Evolutionary conservation across 768 basidiomycete genomes (phyloP).

Genomic region (Boletus eberwhitei): DNA sequence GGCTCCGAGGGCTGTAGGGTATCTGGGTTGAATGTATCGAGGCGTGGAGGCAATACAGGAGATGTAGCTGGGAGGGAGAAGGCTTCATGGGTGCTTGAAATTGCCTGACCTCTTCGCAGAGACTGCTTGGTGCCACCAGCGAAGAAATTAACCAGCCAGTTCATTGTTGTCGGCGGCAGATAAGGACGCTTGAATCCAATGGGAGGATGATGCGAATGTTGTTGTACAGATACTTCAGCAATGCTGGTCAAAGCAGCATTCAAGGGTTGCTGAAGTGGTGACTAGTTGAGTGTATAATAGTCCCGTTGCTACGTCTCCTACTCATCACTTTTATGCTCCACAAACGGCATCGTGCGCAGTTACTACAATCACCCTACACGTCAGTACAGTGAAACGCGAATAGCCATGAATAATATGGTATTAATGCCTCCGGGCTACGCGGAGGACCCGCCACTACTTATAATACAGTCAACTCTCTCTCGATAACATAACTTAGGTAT

Average conservation of each 20-base stretch:
- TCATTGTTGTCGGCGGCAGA: conserved; percentile 43
- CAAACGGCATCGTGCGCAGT: conserved; percentile 14
- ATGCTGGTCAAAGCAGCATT: conserved; percentile 10
- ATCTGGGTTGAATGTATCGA: conserved; percentile 59
- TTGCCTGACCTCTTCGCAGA: conserved; percentile 57
- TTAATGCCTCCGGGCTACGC: not conserved
- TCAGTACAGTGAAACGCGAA: not conserved
- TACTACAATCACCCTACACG: conserved; percentile 5
- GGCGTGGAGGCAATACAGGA: conserved; percentile 50
- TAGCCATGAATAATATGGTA: conserved; percentile 3
- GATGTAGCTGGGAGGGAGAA: conserved; percentile 81
- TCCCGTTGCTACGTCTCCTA: not conserved
- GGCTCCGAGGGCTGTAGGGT: conserved; percentile 49
- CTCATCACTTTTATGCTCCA: conserved; percentile 15
- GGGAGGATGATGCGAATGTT: not conserved
- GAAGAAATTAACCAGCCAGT: conserved; percentile 72
- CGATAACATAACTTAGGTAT: too few relatives aligned
- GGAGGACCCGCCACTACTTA: not conserved
- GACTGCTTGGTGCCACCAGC: conserved; percentile 46
- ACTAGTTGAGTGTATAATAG: not conserved
- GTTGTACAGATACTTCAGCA: conserved; percentile 4
- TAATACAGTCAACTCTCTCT: not conserved
- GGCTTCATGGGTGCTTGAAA: conserved; percentile 81
- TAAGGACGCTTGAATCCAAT: conserved; percentile 2
- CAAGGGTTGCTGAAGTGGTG: not conserved